Evolutionary conservation across 345 rosid genomes (phyloP), one percentile per base, ranked within the genome.

Genomic region (Eucalyptus dawsonii): DNA sequence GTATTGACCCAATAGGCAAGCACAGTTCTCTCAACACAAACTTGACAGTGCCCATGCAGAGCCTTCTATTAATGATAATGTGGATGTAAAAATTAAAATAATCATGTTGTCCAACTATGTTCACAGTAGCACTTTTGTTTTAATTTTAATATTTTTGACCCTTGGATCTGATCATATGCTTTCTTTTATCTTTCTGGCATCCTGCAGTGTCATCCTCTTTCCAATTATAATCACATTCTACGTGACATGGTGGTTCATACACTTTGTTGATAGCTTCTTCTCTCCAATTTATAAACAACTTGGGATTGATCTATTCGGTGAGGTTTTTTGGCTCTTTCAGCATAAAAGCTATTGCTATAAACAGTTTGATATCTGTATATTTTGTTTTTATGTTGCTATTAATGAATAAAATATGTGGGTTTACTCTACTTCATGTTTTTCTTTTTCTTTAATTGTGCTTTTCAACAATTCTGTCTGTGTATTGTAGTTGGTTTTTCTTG

Each of bases 161-260:
- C 25, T 86, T 47, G 45, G 85, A 29, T 76, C 87, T 90, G 58
- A 58, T n/a, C 90, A 86, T 62, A 69, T 40, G 87, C 58, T 24
- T 56, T 49, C 81, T 86, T 85, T 92, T 50, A 88, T 86, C 90
- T 91, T 80, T 86, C 60, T 31, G 42, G 49, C 67, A 72, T 92
- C 91, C 89, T 94, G 95, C 97, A 98, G 99, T 91, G 99, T 97
- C 88, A 98, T 98, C 93, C 92, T 98, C 87, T 95, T 98, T 90
- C 99, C 99, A 40, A 96, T 98, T 89, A 98, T 98, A 4, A 93
- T 97, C 91, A 98, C 99, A 87, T 98, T 98, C 95, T 98, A 97
- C 88, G 91, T 96, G 81, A 98, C 99, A 6, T 98, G 99, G 99
- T 98, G 99, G 99, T 98, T 98, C 91, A 95, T 98, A 94, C 99